Conservation (phyloP, 1,139 yeast species). For the Magnusiomyces clavatus region DNA sequence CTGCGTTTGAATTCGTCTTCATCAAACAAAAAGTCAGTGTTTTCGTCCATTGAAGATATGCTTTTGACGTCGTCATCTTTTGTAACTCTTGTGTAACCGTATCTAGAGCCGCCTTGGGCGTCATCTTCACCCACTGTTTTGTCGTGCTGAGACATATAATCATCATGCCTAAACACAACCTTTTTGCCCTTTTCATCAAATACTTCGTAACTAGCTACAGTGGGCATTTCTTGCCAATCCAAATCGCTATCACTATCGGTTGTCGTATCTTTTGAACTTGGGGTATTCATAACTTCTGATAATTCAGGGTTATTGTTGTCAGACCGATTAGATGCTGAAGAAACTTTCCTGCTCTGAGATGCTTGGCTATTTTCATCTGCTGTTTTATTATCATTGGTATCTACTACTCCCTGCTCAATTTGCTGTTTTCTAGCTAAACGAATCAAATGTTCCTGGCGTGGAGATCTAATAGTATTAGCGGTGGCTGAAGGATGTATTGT, state of each 20-base stretch:
- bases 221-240: slow-evolving; percentile 54
- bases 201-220: slow-evolving; percentile 50
- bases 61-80: slow-evolving; percentile 75
- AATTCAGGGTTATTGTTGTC: neutral
- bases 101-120: slow-evolving; percentile 19
- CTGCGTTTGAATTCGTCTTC: slow-evolving; percentile 41
- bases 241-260: slow-evolving; percentile 24
- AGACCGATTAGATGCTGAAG: neutral
- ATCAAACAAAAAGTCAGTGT: slow-evolving; percentile 74
- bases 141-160: slow-evolving; percentile 16
- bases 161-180: slow-evolving; percentile 28
- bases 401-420: neutral
- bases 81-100: slow-evolving; percentile 85
- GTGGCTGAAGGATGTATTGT: neutral
- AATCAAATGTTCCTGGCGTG: slow-evolving; percentile 1
- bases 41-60: slow-evolving; percentile 57
- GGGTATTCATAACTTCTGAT: neutral
- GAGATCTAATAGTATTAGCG: neutral
- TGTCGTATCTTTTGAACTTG: neutral
- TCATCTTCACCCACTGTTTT: slow-evolving; percentile 23
- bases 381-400: no score
- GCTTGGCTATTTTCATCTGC: no score
- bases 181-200: slow-evolving; percentile 52
- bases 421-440: slow-evolving; percentile 4
- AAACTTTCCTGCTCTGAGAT: no score